Percentiles rank a stretch among this genome's conserved stretches.
Conservation (phyloP, 345 rosid species). For the Citrus sp. region DNA sequence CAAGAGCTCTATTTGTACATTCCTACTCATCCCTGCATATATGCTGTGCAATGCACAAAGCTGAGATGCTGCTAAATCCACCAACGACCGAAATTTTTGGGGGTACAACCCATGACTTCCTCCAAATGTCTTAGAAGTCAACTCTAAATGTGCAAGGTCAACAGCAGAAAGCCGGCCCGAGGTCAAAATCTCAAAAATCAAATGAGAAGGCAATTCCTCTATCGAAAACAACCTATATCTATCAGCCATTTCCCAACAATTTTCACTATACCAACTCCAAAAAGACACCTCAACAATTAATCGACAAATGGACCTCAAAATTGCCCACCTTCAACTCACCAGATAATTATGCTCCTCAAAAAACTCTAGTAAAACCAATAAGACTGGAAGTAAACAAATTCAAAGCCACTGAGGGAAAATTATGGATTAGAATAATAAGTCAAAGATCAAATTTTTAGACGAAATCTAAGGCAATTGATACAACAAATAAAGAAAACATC, state of each 20-base stretch:
- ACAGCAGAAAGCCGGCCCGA: slow-evolving; percentile 56
- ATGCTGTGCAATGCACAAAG: slow-evolving; percentile 54
- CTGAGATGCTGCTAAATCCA: slow-evolving; percentile 79
- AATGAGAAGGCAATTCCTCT: slow-evolving; percentile 86
- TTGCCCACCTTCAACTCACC: background rate
- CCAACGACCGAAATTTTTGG: slow-evolving; percentile 66
- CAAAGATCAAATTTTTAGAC: slow-evolving; percentile 64
- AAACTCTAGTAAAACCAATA: background rate
- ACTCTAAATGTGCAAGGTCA: slow-evolving; percentile 70
- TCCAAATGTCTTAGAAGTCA: slow-evolving; percentile 78
- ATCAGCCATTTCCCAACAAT: slow-evolving; percentile 57
- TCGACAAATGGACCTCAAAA: background rate
- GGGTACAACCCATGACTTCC: slow-evolving; percentile 61
- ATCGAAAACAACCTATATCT: slow-evolving; percentile 44
- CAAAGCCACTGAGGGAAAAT: background rate
- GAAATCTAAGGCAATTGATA: slow-evolving; percentile 75
- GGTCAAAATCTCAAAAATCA: slow-evolving; percentile 81
- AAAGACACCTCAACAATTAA: slow-evolving; percentile 1
- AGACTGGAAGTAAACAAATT: background rate
- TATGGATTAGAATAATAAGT: background rate
- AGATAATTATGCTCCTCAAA: background rate
- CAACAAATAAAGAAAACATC: slow-evolving; percentile 74
- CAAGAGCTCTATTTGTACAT: slow-evolving; percentile 53
- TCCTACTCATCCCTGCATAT: slow-evolving; percentile 51
- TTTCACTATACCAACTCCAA: slow-evolving; percentile 16